Percentiles rank a stretch among this genome's conserved stretches.
Evolutionary conservation across 192 early-diverging fungal genomes (phyloP).

Genomic region (Linnemannia elongata): DNA sequence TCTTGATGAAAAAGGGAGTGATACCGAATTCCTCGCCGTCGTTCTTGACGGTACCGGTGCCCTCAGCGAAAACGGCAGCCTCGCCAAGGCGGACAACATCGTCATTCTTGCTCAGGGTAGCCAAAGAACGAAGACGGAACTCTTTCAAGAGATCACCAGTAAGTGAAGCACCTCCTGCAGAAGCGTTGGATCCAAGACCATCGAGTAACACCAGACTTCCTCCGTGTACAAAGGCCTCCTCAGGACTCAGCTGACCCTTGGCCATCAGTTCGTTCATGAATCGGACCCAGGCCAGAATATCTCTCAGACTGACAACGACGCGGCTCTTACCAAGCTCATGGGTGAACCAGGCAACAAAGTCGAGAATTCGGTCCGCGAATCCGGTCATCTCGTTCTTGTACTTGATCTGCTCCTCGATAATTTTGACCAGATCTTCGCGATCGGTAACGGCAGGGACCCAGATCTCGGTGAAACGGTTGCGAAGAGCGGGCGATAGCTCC

Average conservation of each 20-base stretch:
- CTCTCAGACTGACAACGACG: slow-evolving; percentile 83
- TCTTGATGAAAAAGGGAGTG: slow-evolving; percentile 84
- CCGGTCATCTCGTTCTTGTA: slow-evolving; percentile 44
- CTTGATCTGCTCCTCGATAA: slow-evolving; percentile 70
- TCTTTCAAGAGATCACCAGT: slow-evolving; percentile 63
- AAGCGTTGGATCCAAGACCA: slow-evolving; percentile 88
- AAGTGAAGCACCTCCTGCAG: slow-evolving; percentile 63
- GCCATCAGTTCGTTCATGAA: slow-evolving; percentile 77
- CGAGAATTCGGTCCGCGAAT: slow-evolving; percentile 76
- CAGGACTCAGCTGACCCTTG: slow-evolving; percentile 60
- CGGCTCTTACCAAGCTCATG: slow-evolving; percentile 68
- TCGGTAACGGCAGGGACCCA: slow-evolving; percentile 94
- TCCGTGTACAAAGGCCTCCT: slow-evolving; percentile 83
- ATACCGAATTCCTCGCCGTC: slow-evolving; percentile 73
- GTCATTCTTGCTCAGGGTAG: slow-evolving; percentile 58
- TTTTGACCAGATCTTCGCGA: slow-evolving; percentile 77
- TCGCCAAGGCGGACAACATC: slow-evolving; percentile 43
- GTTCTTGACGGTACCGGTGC: slow-evolving; percentile 44
- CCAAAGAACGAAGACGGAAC: slow-evolving; percentile 65
- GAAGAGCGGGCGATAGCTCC: slow-evolving; percentile 95
- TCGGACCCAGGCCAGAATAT: slow-evolving; percentile 93
- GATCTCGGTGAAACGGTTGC: slow-evolving; percentile 98
- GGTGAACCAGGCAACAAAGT: slow-evolving; percentile 87
- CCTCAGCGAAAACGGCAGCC: slow-evolving; percentile 54
- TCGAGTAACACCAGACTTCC: slow-evolving; percentile 93